phyloP scores from a whole-genome alignment of 208 protist species.

The Entamoeba histolytica region DNA sequence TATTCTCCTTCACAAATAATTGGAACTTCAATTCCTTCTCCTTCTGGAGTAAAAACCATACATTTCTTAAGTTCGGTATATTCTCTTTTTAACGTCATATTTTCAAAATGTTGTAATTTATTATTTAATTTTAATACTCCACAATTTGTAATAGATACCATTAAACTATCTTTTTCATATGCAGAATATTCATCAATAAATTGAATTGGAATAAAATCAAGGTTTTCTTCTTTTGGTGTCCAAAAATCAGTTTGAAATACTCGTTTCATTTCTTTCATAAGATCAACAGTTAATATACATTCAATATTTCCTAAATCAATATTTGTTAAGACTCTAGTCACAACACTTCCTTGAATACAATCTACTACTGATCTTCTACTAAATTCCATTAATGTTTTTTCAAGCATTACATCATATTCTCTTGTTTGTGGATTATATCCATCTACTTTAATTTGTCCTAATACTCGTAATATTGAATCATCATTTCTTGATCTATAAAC shows the following conservation, averaged over 20 bases:
- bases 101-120: not conserved
- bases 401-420: not conserved
- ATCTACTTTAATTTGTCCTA: not conserved
- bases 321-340: not conserved
- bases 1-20: not conserved
- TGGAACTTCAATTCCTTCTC: not conserved
- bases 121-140: not conserved
- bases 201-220: not conserved
- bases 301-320: not conserved
- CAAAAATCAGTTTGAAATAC: not conserved
- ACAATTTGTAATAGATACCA: not conserved
- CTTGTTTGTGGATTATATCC: not conserved
- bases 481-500: not conserved
- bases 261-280: not conserved
- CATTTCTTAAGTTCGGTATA: not conserved
- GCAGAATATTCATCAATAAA: not conserved
- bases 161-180: not conserved
- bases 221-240: not conserved
- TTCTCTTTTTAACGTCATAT: not conserved
- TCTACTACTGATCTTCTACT: not conserved
- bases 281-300: not conserved
- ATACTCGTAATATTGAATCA: not conserved
- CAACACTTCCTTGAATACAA: not conserved
- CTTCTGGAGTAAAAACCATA: not conserved
- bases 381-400: not conserved